Evolutionary conservation across 805 yeast species (phyloP).

Genomic region (Wickerhamiella lipophila): DNA sequence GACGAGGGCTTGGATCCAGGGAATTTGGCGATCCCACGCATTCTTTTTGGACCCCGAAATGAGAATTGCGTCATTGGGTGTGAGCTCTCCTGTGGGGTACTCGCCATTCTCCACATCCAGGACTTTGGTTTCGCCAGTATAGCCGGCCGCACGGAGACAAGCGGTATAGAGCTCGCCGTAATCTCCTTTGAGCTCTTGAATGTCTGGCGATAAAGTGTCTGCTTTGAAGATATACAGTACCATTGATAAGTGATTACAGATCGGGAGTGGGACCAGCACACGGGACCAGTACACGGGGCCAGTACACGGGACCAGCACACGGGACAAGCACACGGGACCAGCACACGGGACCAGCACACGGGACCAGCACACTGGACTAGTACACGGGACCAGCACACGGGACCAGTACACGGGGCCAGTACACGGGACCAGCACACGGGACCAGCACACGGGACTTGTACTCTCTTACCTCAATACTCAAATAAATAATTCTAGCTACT

Average conservation of each 20-base stretch:
- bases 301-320: no score
- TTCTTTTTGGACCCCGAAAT: conserved; percentile 30
- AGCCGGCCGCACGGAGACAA: conserved; percentile 24
- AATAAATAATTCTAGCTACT: conserved; percentile 6
- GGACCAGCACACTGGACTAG: no score
- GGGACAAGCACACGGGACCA: no score
- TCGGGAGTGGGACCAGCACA: no score
- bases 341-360: no score
- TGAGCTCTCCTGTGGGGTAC: conserved; percentile 20
- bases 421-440: no score
- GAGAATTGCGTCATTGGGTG: conserved; percentile 25
- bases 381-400: no score
- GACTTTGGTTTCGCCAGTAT: conserved; percentile 13
- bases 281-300: no score
- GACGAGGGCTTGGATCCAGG: conserved; percentile 29
- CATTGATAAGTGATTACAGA: no score
- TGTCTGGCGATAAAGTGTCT: conserved; percentile 25
- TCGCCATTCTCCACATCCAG: conserved; percentile 24
- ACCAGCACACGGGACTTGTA: no score
- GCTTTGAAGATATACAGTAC: conserved; percentile 28
- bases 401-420: no score
- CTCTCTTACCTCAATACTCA: background rate
- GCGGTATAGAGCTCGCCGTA: conserved; percentile 27
- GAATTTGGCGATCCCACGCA: conserved; percentile 25
- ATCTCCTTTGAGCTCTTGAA: conserved; percentile 23